Base-by-base conservation (phyloP, 1,284 basidiomycete species). In the Singerocomus inundabilis region DNA sequence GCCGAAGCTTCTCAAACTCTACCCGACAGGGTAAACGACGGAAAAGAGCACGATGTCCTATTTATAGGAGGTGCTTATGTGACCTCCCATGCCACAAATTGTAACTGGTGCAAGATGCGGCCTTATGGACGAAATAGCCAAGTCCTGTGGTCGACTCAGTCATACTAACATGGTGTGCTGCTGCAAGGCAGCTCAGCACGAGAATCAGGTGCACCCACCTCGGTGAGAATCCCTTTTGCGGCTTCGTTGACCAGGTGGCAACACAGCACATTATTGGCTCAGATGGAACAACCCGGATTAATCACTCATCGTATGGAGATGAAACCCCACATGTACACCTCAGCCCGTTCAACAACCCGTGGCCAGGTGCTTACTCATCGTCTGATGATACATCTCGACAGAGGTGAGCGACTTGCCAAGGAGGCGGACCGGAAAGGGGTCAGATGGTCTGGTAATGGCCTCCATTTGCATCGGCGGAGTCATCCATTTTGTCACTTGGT, bases 1-100 rank as follows among this genome's bases (percentile, higher is more conserved):
- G 12, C 44, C 46, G 18, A 45, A 42, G 26, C 49, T 45, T 52
- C n/a, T n/a, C n/a, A n/a, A n/a, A n/a, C 43, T 41, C 40, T 36
- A 12, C 49, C 16, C 26, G 46, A 30, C 37, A 11, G 26, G 30
- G 44, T 16, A 33, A 6, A 12, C 8, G 9, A 7, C 7, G 26
- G n/a, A 13, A 10, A 6, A 9, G 12, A 41, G 8, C 16, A 9
- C 12, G 16, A 33, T 2, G 9, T 12, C 13, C 42, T 15, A 41
- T 44, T 28, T 41, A 39, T 36, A 42, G 6, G 30, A 6, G 3
- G 26, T 5, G 8, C 25, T 10, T 10, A 10, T 16, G 21, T 25
- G 36, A 10, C n/a, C 11, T 16, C 40, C 12, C 11, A 11, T n/a
- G 5, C 18, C 2, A 16, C 5, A 4, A 32, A 21, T 6, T 32